Evolutionary conservation across 495 filamentous ascomycete species (phyloP), one percentile per base, ranked within the genome.

Genomic region (Rhypophila decipiens): DNA sequence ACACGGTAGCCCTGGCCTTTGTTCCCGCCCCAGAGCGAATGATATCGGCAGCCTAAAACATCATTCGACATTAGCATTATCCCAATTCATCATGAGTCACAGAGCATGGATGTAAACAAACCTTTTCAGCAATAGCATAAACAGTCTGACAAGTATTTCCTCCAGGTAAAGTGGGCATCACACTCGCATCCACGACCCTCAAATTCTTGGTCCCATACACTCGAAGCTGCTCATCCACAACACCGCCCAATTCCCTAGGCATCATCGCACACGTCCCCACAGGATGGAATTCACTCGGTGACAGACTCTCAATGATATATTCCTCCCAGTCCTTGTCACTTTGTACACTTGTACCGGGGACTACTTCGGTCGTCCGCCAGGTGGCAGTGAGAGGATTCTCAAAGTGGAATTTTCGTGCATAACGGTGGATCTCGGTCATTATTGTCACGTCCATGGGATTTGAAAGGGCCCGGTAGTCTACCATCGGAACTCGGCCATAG

Each of bases 161-260:
- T 5, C 68, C 66, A 1, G 58, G 52, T 17, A 71, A 44, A 18
- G 60, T 63, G 0, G 68, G 63, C 36, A 72, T 64, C 10, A 73
- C 59, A 37, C 63, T 69, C 8, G 61, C 68, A 55, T 75, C 71
- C 2, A 73, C 68, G 0, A 74, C 67, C 23, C 72, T 55, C 33
- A 75, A 27, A 9, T 41, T 45, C 42, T 56, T 38, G 3, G 67
- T 58, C 1, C 68, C 70, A 42, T 73, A 74, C 7, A 75, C 72
- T 50, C 47, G 58, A 11, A 74, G 49, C 37, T 53, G 48, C 55
- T 67, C 59, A 42, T 73, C 67, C 19, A 75, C 72, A 10, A 75
- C 71, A 4, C 80, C 80, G 12, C 78, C 78, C 1, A 74, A 52
- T 47, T 73, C 69, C 33, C 64, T 58, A 15, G 80, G 78, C 62